Base-by-base conservation (phyloP, 257 asterid genomes). In the Penstemon davidsonii region DNA sequence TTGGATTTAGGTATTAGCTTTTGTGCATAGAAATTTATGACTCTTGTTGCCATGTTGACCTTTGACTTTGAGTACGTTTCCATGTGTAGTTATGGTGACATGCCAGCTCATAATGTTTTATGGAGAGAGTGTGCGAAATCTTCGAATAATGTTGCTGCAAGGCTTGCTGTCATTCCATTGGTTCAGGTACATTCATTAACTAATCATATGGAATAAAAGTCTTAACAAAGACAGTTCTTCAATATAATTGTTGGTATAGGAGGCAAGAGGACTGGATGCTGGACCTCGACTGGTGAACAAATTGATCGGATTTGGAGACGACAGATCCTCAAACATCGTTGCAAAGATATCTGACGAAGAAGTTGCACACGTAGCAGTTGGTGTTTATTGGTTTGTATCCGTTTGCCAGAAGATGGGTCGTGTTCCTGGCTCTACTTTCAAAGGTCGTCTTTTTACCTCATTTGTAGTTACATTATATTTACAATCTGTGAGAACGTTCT, bases 111-210 rank as follows among this genome's bases (percentile, higher is more conserved):
- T 72, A 84, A 84, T 73, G 49, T 93, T 56, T 86, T 93, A 36
- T 93, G 99, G 99, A 86, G 92, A 77, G 99, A 90, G 77, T 88
- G 99, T 76, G 92, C 87, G 67, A 93, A 88, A 78, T 83, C 99
- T 4, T 87, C 97, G 12, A 86, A 81, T 45, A 81, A 84, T 55
- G 94, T 93, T 69, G 83, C 97, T 52, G 99, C 96, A 55, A 88
- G 97, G 62, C 89, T 93, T 57, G 97, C 99, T 0, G 85, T 90
- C 55, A 93, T 93, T 66, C 99, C 97, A 6, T 78, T 93, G 56
- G 99, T 93, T 68, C 97, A 90, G 97, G 98, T 91, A 38, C 11
- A 4, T 11, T 44, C 8, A 53, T 37, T 10, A 58, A 6, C 15
- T 41, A n/a, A 71, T 70, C 33, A 42, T 8, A 6, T 53, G 18